Evolutionary conservation across 257 asterid species (phyloP).

Genomic region (Solanum chilense): DNA sequence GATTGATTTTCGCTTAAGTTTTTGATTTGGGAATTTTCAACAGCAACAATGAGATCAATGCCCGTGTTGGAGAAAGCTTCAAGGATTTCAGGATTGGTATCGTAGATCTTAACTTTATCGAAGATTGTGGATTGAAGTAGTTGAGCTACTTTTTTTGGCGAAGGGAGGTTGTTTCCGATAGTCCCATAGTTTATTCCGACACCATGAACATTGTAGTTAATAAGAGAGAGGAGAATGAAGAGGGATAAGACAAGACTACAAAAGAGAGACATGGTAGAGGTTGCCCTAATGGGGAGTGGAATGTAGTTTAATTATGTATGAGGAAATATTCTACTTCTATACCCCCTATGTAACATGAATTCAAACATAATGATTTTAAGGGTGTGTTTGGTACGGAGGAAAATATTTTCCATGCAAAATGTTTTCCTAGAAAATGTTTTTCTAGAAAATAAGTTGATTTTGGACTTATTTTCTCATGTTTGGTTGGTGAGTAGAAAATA

Average conservation of each 20-base stretch:
- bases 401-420: no score
- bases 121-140: conserved; percentile 51
- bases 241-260: neutral
- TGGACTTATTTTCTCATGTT: no score
- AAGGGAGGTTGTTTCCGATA: conserved; percentile 57
- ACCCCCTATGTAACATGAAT: no score
- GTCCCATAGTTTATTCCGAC: conserved; percentile 66
- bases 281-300: neutral
- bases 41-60: conserved; percentile 48
- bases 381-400: no score
- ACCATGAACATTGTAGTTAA: conserved; percentile 3
- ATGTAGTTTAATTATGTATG: neutral
- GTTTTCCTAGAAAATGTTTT: no score
- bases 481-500: no score
- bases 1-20: conserved; percentile 27
- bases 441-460: no score
- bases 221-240: neutral
- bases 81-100: conserved; percentile 52
- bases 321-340: neutral
- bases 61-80: conserved; percentile 57
- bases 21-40: conserved; percentile 35
- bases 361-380: neutral
- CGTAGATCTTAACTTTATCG: conserved; percentile 50
- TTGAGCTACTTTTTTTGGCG: conserved; percentile 52
- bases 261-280: neutral